Evolutionary conservation across 179 eudicot genomes (phyloP).

Genomic region (Dionaea muscipula): DNA sequence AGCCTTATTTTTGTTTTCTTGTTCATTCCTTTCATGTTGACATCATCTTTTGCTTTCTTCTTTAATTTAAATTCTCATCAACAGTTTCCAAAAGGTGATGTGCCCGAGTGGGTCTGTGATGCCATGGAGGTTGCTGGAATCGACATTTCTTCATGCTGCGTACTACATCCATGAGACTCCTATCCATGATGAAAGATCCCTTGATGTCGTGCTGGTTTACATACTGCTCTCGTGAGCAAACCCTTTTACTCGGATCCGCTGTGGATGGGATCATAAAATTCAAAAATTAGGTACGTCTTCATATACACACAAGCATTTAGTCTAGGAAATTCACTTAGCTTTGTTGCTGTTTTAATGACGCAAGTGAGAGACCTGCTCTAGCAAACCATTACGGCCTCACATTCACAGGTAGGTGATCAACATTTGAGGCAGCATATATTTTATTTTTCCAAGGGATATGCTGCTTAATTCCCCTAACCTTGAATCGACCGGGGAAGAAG

Average conservation of each 20-base stretch:
- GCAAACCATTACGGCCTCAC: no score
- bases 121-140: slow-evolving; percentile 90
- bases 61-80: neutral
- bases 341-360: no score
- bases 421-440: neutral
- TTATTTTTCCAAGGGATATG: neutral
- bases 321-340: no score
- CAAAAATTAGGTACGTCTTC: no score
- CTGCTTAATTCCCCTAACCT: no score
- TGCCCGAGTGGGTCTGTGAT: slow-evolving; percentile 80
- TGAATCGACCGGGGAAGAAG: neutral
- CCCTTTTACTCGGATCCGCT: no score
- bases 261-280: no score
- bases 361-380: no score
- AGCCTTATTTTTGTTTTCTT: neutral
- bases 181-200: neutral
- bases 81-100: slow-evolving; percentile 76
- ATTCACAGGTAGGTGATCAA: neutral
- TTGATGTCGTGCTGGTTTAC: no score
- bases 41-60: neutral
- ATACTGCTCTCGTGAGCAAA: no score
- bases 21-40: neutral
- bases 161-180: slow-evolving; percentile 14
- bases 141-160: slow-evolving; percentile 64
- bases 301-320: no score